phyloP scores from a whole-genome alignment of 176 grass and related monocot species.

The Ensete ventricosum region DNA sequence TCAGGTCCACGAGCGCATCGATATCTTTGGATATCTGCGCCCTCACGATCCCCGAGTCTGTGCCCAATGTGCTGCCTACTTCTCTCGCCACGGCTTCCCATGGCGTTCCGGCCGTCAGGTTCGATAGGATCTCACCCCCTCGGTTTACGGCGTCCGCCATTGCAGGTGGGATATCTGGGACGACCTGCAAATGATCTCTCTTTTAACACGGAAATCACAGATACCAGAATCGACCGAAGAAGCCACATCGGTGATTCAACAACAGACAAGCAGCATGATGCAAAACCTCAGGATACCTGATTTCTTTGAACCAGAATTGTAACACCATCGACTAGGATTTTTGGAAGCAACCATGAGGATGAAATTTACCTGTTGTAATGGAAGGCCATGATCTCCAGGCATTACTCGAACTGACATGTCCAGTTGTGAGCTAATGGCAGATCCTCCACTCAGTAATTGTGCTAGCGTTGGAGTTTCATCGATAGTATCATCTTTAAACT shows the following conservation, averaged over 20 bases:
- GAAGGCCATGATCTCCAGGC: constrained; percentile 83
- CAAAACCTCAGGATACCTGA: background rate
- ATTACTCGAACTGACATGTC: constrained; percentile 86
- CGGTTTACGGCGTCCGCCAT: constrained; percentile 94
- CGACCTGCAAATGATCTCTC: constrained; percentile 32
- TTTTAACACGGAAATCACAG: background rate
- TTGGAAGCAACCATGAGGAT: background rate
- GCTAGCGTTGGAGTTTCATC: constrained; percentile 79
- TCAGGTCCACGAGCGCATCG: constrained; percentile 57
- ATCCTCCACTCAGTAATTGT: constrained; percentile 77
- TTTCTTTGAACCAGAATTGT: too few species aligned
- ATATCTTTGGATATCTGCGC: constrained; percentile 72
- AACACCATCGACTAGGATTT: too few species aligned
- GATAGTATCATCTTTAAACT: constrained; percentile 92
- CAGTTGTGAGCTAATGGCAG: constrained; percentile 74
- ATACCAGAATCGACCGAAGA: background rate
- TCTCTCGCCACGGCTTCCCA: constrained; percentile 88
- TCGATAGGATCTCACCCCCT: constrained; percentile 69
- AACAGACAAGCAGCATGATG: background rate
- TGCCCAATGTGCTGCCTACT: constrained; percentile 62
- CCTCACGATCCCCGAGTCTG: constrained; percentile 48
- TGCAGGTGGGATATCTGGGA: constrained; percentile 86
- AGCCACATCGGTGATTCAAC: background rate
- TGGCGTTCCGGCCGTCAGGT: constrained; percentile 71
- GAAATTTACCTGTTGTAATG: constrained; percentile 67